Evolutionary conservation across 163 green algal species (phyloP).

Genomic region (Trebouxia gelatinosa): DNA sequence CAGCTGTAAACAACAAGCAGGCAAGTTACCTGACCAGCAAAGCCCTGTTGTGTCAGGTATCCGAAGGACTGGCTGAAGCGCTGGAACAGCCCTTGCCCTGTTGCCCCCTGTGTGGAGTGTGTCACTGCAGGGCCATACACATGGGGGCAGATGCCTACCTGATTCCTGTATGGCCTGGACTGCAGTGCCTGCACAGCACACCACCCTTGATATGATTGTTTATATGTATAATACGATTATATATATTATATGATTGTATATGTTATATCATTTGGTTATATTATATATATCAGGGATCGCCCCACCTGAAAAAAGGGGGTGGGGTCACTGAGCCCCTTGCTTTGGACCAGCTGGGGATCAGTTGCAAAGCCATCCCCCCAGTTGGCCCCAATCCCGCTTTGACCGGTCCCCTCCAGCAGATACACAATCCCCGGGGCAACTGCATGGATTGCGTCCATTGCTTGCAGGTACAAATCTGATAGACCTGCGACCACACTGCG

Average conservation of each 20-base stretch:
- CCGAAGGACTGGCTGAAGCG: conserved; percentile 36
- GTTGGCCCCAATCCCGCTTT: conserved; percentile 32
- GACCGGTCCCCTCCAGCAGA: conserved; percentile 31
- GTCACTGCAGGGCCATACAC: conserved; percentile 26
- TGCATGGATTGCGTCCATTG: conserved; percentile 19
- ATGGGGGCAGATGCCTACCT: conserved; percentile 38
- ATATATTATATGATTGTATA: not conserved
- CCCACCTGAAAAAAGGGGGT: conserved; percentile 43
- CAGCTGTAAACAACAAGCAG: not conserved
- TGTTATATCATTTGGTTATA: not conserved
- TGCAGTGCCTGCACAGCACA: conserved; percentile 24
- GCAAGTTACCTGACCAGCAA: not conserved
- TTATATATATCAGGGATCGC: not conserved
- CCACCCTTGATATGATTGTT: not conserved
- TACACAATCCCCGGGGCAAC: conserved; percentile 13
- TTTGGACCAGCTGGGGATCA: conserved; percentile 26
- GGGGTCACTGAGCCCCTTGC: conserved; percentile 39
- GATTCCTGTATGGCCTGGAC: conserved; percentile 38
- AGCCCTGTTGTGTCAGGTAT: conserved; percentile 33
- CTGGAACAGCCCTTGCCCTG: conserved; percentile 28
- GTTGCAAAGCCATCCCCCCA: conserved; percentile 44
- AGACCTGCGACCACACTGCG: too few relatives aligned
- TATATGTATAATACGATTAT: not conserved
- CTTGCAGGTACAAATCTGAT: conserved; percentile 15
- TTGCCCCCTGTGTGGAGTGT: conserved; percentile 10